A percentile compares a stretch with the other conserved stretches of the same genome.
These are phyloP conservation scores for Leavenworthia alabamica DNA, from an alignment of 345 rosid genomes.

Conservation along the genomic window DNA sequence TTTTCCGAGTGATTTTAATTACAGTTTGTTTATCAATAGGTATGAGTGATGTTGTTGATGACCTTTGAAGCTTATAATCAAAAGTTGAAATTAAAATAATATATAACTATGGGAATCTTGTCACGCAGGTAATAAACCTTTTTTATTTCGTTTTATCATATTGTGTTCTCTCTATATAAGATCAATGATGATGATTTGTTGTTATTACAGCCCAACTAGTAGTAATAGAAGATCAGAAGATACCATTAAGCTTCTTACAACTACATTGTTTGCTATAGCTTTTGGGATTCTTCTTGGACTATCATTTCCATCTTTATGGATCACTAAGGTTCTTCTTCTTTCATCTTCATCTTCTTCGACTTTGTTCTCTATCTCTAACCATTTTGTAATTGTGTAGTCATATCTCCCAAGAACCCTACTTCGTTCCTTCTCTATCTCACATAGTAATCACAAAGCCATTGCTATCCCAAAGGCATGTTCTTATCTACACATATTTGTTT, in stretches of 20 bases:
- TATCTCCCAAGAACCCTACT: slow-evolving; percentile 46
- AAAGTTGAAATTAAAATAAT: neutral
- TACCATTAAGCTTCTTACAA: slow-evolving; percentile 52
- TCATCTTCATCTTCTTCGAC: neutral
- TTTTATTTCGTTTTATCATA: neutral
- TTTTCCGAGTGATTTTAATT: slow-evolving; percentile 7
- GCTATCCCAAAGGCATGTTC: slow-evolving; percentile 43
- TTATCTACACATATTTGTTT: neutral
- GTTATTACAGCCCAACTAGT: slow-evolving; percentile 25
- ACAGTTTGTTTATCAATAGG: neutral
- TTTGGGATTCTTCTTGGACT: slow-evolving; percentile 74
- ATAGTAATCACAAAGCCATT: slow-evolving; percentile 24
- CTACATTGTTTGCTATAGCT: slow-evolving; percentile 52
- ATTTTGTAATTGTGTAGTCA: slow-evolving; percentile 38
- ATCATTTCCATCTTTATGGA: slow-evolving; percentile 58
- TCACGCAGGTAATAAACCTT: slow-evolving; percentile 23
- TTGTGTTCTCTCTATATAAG: neutral
- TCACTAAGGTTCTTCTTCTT: slow-evolving; percentile 47
- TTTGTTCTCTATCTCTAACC: neutral
- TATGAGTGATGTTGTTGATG: slow-evolving; percentile 10
- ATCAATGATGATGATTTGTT: slow-evolving; percentile 33
- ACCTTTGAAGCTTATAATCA: slow-evolving; percentile 15
- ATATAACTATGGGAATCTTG: slow-evolving; percentile 20
- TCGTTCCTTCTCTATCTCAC: slow-evolving; percentile 37
- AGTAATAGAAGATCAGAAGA: slow-evolving; percentile 57